Percentiles rank a stretch among this genome's conserved stretches.
These are phyloP conservation scores for Ascochyta lentis DNA, from an alignment of 2,329 filamentous ascomycete genomes.

Conservation along the genomic window DNA sequence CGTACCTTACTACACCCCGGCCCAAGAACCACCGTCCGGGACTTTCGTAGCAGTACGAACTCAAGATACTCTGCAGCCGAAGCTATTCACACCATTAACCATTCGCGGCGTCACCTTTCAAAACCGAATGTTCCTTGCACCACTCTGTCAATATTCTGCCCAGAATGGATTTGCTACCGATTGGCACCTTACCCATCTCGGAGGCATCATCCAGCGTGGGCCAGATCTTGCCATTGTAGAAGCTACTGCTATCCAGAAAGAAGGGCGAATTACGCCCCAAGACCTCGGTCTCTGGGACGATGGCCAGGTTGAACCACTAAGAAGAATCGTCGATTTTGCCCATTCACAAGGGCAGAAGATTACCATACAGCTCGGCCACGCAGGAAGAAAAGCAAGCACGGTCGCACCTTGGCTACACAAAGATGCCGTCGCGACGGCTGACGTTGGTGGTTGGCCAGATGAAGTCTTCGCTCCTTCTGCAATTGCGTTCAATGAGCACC, in stretches of 20 bases:
- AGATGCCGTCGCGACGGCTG: constrained; percentile 8
- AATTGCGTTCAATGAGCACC: constrained; percentile 1
- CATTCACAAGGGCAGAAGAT: constrained; percentile 16
- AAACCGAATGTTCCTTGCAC: constrained; percentile 30
- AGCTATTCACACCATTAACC: constrained; percentile 27
- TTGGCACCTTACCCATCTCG: constrained; percentile 29
- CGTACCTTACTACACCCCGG: not conserved
- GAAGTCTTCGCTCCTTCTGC: constrained; percentile 27
- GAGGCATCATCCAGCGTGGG: constrained; percentile 28
- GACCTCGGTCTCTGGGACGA: constrained; percentile 28
- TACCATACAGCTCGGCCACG: constrained; percentile 29
- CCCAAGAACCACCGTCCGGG: not conserved
- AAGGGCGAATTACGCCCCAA: constrained; percentile 24
- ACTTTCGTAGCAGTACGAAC: not conserved
- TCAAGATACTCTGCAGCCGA: not conserved
- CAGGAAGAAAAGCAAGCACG: constrained; percentile 27
- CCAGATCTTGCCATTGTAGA: constrained; percentile 28
- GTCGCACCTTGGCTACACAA: constrained; percentile 18
- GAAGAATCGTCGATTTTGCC: constrained; percentile 24
- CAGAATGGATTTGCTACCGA: constrained; percentile 28
- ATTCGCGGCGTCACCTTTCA: constrained; percentile 23
- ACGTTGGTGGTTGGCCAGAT: constrained; percentile 30
- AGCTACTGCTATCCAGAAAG: constrained; percentile 24
- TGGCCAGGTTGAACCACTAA: constrained; percentile 22
- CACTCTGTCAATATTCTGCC: constrained; percentile 29